Percentiles rank a stretch among this genome's conserved stretches.
Evolutionary conservation across 176 grass and related monocot genomes (phyloP).

Genomic region (Oryza longistaminata): DNA sequence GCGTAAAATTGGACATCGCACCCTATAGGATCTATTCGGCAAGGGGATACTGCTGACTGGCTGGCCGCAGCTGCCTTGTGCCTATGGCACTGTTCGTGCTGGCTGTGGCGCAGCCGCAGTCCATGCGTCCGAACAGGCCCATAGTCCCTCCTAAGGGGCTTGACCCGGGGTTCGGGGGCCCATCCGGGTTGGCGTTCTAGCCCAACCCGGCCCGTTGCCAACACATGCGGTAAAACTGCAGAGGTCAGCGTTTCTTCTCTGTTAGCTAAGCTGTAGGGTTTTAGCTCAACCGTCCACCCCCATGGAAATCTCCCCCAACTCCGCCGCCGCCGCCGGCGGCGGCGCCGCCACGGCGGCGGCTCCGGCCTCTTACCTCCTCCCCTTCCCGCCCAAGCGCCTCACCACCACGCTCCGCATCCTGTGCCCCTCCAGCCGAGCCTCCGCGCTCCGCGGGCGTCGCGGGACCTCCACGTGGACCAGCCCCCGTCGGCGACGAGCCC

Average conservation of each 20-base stretch:
- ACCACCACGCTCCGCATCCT: constrained; percentile 54
- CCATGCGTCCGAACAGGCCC: too few species aligned
- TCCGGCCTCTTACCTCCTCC: constrained; percentile 34
- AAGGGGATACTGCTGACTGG: too few species aligned
- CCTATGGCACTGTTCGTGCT: too few species aligned
- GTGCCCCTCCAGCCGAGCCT: constrained; percentile 43
- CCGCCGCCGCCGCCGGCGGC: not conserved
- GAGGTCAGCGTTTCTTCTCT: not conserved
- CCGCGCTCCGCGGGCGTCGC: constrained; percentile 25
- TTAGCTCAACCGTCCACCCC: constrained; percentile 45
- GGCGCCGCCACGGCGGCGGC: constrained; percentile 22
- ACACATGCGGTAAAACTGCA: not conserved
- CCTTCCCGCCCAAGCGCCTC: constrained; percentile 45
- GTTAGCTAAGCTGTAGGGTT: constrained; percentile 44
- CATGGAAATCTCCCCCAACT: constrained; percentile 49
- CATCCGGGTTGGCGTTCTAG: too few species aligned
- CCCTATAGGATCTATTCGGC: too few species aligned
- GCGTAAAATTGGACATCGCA: too few species aligned
- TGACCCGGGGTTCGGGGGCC: too few species aligned
- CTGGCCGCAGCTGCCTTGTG: too few species aligned
- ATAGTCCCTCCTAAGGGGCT: too few species aligned
- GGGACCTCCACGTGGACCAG: constrained; percentile 52
- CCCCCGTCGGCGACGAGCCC: constrained; percentile 52
- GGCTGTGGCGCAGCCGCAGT: too few species aligned
- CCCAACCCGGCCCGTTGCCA: too few species aligned